phyloP scores from a whole-genome alignment of 345 rosid species.

The Eucalyptus paniculata region DNA sequence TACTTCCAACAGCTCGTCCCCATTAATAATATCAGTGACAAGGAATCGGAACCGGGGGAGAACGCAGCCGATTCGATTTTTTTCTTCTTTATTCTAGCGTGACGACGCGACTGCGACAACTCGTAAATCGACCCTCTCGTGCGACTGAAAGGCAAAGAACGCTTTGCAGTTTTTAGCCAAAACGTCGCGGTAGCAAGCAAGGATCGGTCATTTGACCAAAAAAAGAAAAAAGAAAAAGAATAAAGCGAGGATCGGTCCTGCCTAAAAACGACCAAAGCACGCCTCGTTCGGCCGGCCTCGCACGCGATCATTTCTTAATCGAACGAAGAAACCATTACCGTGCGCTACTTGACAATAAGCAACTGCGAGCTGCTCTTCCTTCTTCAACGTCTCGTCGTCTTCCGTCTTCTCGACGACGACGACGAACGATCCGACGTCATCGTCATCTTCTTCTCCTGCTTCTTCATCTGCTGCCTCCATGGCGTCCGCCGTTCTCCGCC shows the following conservation, averaged over 20 bases:
- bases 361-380: neutral
- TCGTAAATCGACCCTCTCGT: neutral
- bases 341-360: neutral
- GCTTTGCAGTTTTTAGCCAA: neutral
- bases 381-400: neutral
- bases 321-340: neutral
- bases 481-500: slow-evolving; percentile 9
- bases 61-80: neutral
- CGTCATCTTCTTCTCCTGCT: neutral
- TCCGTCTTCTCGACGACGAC: neutral
- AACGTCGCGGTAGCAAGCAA: neutral
- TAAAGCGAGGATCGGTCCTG: neutral
- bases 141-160: neutral
- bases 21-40: neutral
- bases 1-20: no score
- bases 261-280: neutral
- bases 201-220: no score
- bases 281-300: neutral
- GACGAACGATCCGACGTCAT: neutral
- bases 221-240: no score
- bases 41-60: neutral
- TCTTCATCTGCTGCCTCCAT: neutral
- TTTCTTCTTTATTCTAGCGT: neutral
- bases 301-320: neutral
- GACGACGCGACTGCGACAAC: neutral